Base-by-base conservation (phyloP, 1,139 yeast species). In the Taphrina confusa region DNA sequence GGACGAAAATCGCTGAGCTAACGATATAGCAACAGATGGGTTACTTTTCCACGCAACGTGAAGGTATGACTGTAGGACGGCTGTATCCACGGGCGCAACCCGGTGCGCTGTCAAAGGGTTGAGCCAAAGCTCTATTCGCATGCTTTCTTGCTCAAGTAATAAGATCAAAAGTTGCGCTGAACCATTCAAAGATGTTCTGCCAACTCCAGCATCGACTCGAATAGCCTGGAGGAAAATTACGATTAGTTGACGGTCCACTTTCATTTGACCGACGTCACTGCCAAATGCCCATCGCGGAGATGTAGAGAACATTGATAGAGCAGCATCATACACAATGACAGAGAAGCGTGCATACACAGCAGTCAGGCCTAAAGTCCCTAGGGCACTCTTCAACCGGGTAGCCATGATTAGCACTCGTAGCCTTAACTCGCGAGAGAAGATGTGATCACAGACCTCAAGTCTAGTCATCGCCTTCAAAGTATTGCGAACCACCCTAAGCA, bases 221-320 rank as follows among this genome's bases (percentile, higher is more conserved):
- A 34, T 56, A n/a, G 11, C 23, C n/a, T 18, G 16, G 25, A 25
- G 52, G 5, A 65, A 67, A 18, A 77, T 61, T 11, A 65, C 66
- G 4, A 67, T 65, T 4, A 83, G 82, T 16, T 84, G 78, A 28
- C 80, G 82, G 49, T 76, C 74, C 23, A 91, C 75, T 56, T 85
- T 73, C 4, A 79, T 76, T 66, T 80, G 78, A 68, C 90, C 96
- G 2, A 90, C 82, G 66, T 91, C 89, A 11, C 91, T 85, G 1
- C 97, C 97, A 74, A 79, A 90, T 8, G 98, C 96, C 76, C 85
- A 86, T 16, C 80, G 76, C 2, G 82, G 77, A 23, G 81, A 76
- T 59, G 76, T 80, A 37, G 78, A 78, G 72, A 90, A 92, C 96
- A 97, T 91, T 3, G 85, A 77, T 57, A 92, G 76, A 0, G 85